Evolutionary conservation across 495 filamentous ascomycete species (phyloP).

Genomic region (Stereocaulon alpinum): DNA sequence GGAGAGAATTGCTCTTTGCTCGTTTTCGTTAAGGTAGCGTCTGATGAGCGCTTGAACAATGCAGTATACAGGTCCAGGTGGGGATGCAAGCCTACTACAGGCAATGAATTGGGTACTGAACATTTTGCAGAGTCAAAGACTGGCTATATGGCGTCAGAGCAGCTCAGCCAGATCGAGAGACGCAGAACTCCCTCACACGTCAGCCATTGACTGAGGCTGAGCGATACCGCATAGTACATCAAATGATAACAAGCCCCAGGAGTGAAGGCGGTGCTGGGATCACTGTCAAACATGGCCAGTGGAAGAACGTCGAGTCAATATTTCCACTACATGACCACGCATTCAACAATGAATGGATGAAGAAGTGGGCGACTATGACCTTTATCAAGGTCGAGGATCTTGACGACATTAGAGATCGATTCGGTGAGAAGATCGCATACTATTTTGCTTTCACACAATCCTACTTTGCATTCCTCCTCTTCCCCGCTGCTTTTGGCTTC

Average conservation of each 20-base stretch:
- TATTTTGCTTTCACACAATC: constrained; percentile 95
- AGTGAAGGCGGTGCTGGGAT: constrained; percentile 86
- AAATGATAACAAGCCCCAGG: constrained; percentile 72
- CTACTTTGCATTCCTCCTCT: constrained; percentile 77
- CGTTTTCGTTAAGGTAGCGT: constrained; percentile 71
- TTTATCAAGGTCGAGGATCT: constrained; percentile 68
- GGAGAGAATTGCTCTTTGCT: constrained; percentile 69
- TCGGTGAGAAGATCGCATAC: constrained; percentile 89
- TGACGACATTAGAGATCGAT: constrained; percentile 71
- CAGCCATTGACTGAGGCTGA: constrained; percentile 81
- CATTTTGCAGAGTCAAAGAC: constrained; percentile 62
- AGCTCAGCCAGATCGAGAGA: constrained; percentile 66
- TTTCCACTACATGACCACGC: constrained; percentile 82
- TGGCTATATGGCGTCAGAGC: constrained; percentile 88
- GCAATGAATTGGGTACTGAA: not conserved
- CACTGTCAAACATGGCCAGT: constrained; percentile 67
- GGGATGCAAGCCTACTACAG: not conserved
- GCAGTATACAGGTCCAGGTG: constrained; percentile 35
- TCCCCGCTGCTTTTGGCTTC: constrained; percentile 76
- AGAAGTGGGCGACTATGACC: constrained; percentile 74
- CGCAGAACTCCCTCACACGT: constrained; percentile 46
- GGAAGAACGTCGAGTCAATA: constrained; percentile 74
- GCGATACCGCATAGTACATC: constrained; percentile 71
- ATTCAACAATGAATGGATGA: constrained; percentile 87
- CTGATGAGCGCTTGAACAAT: constrained; percentile 47